These are phyloP conservation scores for Plasmodium coatneyi DNA, from an alignment of 169 alveolate species.

Conservation along the genomic window DNA sequence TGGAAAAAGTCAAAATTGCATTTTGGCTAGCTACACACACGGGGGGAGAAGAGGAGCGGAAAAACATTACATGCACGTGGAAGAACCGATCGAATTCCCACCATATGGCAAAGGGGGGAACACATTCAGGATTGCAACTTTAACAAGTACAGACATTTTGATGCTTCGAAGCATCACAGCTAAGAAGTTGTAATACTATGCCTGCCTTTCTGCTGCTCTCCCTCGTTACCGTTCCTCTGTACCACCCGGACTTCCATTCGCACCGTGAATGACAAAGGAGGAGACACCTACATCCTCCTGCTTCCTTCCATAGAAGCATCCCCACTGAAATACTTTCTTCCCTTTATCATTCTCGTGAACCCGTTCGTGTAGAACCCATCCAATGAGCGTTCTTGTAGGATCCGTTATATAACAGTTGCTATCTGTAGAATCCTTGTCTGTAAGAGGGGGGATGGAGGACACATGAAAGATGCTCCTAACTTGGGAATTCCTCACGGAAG, in stretches of 20 bases:
- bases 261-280: slow-evolving; percentile 21
- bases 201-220: neutral
- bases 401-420: slow-evolving; percentile 49
- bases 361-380: slow-evolving; percentile 71
- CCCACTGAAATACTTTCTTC: slow-evolving; percentile 50
- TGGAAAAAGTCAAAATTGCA: neutral
- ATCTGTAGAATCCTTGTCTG: slow-evolving; percentile 10
- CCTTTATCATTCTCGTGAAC: slow-evolving; percentile 45
- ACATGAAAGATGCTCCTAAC: neutral
- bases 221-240: neutral
- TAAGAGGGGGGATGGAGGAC: neutral
- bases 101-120: neutral
- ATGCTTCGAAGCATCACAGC: too few relatives aligned
- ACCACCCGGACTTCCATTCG: neutral
- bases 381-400: slow-evolving; percentile 71
- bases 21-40: neutral
- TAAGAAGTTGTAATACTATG: neutral
- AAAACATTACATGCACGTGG: neutral
- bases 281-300: neutral
- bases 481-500: neutral
- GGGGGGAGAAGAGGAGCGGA: neutral
- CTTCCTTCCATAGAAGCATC: slow-evolving; percentile 34
- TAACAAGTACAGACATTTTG: neutral
- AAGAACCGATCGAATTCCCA: neutral
- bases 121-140: too few relatives aligned